Base-by-base conservation (phyloP, 305 asterid species). In the Fraxinus floribunda region DNA sequence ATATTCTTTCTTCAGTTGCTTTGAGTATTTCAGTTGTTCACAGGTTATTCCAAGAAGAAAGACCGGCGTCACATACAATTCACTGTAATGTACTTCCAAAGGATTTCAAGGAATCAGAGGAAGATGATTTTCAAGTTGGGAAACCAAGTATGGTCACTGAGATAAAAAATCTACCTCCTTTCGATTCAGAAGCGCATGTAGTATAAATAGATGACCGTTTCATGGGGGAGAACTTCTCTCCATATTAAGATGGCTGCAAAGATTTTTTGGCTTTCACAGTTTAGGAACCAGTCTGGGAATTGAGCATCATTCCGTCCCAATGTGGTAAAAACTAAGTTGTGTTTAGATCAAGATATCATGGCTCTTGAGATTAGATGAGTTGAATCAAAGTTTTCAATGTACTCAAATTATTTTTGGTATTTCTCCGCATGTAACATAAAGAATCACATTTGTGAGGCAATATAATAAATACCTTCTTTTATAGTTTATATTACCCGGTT, bases 41-140 rank as follows among this genome's bases (percentile, higher is more conserved):
- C 89, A 96, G 99, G 81, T 92, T 93, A 79, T 96, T 94, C 87
- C 91, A 91, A 70, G 99, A 91, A 86, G 98, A 94, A 85, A 91
- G 97, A 55, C 97, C 97, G 9, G 90, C 87, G 35, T 94, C 97
- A 73, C 95, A 96, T 85, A 94, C 91, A 26, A 89, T 96, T 71
- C 91, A 96, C 89, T 96, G 99, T 86, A 94, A 94, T 84, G 88
- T 84, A 68, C 95, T 94, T 46, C 90, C 91, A 1, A 93, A 91
- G 83, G 95, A 88, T 55, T 55, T 81, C 83, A 79, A 87, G 80
- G 93, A 89, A 77, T 39, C 87, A 1, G 89, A 83, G 82, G 82
- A 89, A 2, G 86, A 84, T 49, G 80, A 62, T 81, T 85, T 84
- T 78, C 89, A 72, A 64, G 91, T 79, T 64, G 88, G 89, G 62